phyloP scores from a whole-genome alignment of 768 basidiomycete species.

The Calvatia gigantea region DNA sequence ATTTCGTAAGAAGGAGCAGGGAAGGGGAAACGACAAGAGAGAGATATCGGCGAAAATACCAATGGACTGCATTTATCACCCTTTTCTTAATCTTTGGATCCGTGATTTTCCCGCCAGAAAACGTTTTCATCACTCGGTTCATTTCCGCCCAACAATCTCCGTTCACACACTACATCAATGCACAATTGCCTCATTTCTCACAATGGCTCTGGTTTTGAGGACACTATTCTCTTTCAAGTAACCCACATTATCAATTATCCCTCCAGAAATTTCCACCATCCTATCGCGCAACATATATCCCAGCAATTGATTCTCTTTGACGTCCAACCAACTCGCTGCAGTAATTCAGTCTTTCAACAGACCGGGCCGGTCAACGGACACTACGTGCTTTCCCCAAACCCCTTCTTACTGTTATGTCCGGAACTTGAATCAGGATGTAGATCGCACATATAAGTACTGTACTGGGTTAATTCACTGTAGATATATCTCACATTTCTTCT shows the following conservation, averaged over 20 bases:
- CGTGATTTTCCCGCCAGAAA: background rate
- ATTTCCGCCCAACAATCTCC: conserved; percentile 2
- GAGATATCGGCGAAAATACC: background rate
- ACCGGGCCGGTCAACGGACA: background rate
- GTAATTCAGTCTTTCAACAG: background rate
- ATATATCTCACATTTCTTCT: background rate
- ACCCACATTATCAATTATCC: background rate
- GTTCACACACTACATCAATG: background rate
- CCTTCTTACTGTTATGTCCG: background rate
- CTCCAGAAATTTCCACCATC: background rate
- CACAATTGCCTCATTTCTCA: background rate
- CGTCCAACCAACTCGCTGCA: background rate
- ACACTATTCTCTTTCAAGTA: background rate
- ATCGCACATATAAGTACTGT: background rate
- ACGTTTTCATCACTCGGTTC: background rate
- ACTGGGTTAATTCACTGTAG: background rate
- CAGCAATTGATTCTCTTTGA: background rate
- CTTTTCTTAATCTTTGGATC: background rate
- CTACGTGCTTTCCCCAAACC: background rate
- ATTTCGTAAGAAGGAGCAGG: background rate
- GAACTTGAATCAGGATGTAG: background rate
- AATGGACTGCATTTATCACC: background rate
- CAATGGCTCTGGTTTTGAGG: background rate
- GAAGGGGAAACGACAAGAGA: background rate
- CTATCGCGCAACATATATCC: background rate